Evolutionary conservation across 257 asterid genomes (phyloP), one percentile per base, ranked within the genome.

Genomic region (Primulina tabacum): DNA sequence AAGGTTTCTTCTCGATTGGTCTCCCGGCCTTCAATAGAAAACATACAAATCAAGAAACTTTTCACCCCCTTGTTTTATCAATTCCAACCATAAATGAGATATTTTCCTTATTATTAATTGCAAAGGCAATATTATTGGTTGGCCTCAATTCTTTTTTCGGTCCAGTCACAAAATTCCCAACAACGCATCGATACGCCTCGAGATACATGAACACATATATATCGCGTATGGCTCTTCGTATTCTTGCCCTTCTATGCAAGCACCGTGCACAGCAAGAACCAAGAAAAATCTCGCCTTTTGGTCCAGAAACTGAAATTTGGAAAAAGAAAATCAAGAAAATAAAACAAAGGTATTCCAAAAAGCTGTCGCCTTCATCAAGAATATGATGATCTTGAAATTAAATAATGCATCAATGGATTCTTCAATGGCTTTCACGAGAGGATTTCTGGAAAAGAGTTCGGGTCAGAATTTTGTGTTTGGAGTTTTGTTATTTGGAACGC

Each of bases 401-500:
- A n/a, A 43, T 26, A 63, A 8, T n/a, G 16, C 7, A 61, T 38
- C 32, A 68, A 64, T 73, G 81, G 82, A 78, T 75, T 75, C 72
- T 73, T 67, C 5, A 71, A 67, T 69, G 76, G 74, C 52, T 47
- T 75, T 55, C 34, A 58, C 5, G 67, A 73, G 75, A 78, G 65
- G 79, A 72, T 66, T 79, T 76, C 60, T 70, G 74, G 65, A 34
- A 69, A 30, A 47, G 7, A n/a, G 37, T 80, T 80, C 53, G 53
- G 70, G 77, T 69, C 64, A 79, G 79, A 79, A 56, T 67, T 24
- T 81, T 81, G 66, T 70, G 82, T 77, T 80, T 86, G 87, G 89
- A 84, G 78, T 81, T 88, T 82, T 77, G 90, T 79, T 81, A 85
- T 86, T 82, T 80, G 88, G 86, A 83, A 81, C 76, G 80, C 38